Base-by-base conservation (phyloP, 2,329 filamentous ascomycete species). In the Catunica adiposa region DNA sequence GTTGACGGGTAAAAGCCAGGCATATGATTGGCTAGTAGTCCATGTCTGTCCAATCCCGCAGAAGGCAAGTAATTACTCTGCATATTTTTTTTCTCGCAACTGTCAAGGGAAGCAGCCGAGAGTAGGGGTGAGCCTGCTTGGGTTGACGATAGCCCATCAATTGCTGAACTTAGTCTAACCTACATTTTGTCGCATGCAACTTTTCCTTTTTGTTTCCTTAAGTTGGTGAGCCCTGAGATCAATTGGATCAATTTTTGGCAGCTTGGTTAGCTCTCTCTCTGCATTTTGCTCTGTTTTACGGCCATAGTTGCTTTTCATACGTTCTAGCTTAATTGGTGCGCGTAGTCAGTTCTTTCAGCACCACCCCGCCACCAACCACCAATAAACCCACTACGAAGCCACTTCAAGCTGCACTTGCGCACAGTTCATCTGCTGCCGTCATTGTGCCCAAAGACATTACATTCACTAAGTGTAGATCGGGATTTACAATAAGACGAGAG, bases 81-180 rank as follows among this genome's bases (percentile, higher is more conserved):
- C 29, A 23, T 58, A 40, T 47, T 54, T 42, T 48, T 56, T 56
- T 53, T 55, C 51, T 51, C 50, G 37, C 23, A 34, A 50, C n/a
- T 48, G 26, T 22, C 8, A 9, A 20, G 23, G 11, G 23, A 20
- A 42, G 11, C 38, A 20, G 38, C 15, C 11, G 11, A 34, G 11
- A 5, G 29, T 11, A 5, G 29, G 29, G 29, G 29, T 34, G 29
- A 34, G 23, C 9, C n/a, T n/a, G 15, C 47, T 53, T 37, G 50
- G 14, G 17, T 38, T 20, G n/a, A 25, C 15, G 15, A 40, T 23
- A 38, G 31, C 51, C 29, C 51, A 53, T 44, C 11, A 44, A 44
- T 8, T 44, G 40, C 17, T 44, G 40, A 44, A 44, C 40, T n/a
- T n/a, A n/a, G 8, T 44, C 20, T 17, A n/a, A 44, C 15, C 29